phyloP scores from a whole-genome alignment of 768 basidiomycete species.

The Suillus alpinus region DNA sequence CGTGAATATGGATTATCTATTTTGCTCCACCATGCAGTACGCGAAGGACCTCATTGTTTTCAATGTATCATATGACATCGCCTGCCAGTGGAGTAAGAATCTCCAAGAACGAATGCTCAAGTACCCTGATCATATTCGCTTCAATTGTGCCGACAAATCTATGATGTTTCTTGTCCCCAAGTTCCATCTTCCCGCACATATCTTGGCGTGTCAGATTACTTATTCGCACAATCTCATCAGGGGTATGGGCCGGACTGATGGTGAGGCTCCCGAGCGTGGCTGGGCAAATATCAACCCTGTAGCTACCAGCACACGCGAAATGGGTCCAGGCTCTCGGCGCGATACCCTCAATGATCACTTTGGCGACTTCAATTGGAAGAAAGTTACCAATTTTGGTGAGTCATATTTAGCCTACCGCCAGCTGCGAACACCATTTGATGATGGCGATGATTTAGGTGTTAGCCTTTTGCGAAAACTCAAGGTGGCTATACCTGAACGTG shows the following conservation, averaged over 20 bases:
- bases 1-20: constrained; percentile 17
- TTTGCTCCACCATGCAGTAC: constrained; percentile 1
- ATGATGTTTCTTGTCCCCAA: constrained; percentile 7
- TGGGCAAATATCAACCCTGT: constrained; percentile 17
- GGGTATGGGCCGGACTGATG: neutral
- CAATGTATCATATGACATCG: constrained; percentile 16
- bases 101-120: constrained; percentile 6
- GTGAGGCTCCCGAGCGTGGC: constrained; percentile 5
- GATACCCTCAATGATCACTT: constrained; percentile 27
- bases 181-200: constrained; percentile 12
- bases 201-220: neutral
- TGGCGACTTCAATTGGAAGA: constrained; percentile 3
- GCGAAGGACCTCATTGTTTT: constrained; percentile 1
- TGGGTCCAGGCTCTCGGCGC: constrained; percentile 12
- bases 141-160: neutral
- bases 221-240: neutral
- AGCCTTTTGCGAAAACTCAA: neutral
- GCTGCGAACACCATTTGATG: too few relatives aligned
- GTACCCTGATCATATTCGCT: neutral
- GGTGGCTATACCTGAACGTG: neutral
- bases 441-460: neutral
- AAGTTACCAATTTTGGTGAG: neutral
- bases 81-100: constrained; percentile 12
- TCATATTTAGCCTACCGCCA: too few relatives aligned
- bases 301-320: constrained; percentile 14